Conservation (phyloP, 108 stramenopile genomes). For the Skeletonema potamos region DNA sequence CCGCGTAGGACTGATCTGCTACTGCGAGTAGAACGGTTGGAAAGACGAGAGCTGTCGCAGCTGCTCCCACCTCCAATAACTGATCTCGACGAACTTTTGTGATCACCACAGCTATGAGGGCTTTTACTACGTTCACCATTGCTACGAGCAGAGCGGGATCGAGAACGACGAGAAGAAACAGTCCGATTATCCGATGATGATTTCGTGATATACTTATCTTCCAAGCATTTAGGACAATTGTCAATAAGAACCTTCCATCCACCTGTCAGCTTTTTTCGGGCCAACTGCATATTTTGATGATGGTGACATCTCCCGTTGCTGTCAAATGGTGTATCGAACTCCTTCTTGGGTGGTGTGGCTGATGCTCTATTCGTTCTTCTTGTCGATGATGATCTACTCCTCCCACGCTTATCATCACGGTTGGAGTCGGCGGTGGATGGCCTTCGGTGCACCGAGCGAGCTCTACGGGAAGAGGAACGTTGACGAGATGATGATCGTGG, state of each 20-base stretch:
- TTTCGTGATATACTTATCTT: conserved; percentile 1
- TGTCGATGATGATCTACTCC: neutral
- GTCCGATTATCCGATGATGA: conserved; percentile 10
- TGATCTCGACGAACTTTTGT: neutral
- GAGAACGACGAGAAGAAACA: conserved; percentile 16
- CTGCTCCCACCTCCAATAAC: neutral
- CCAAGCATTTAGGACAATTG: conserved; percentile 42
- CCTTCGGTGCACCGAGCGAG: neutral
- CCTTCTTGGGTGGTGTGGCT: neutral
- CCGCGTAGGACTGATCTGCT: neutral
- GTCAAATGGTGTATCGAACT: conserved; percentile 46
- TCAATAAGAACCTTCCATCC: conserved; percentile 33
- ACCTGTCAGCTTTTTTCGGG: conserved; percentile 29
- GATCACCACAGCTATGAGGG: neutral
- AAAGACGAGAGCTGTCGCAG: conserved; percentile 20
- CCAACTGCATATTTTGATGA: conserved; percentile 32
- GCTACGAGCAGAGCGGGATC: neutral
- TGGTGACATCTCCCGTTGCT: conserved; percentile 41
- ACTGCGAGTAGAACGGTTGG: neutral
- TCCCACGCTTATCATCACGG: neutral
- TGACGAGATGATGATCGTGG: neutral
- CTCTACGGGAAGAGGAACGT: neutral
- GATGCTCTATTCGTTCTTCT: neutral
- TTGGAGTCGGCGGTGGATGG: neutral
- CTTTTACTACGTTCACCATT: neutral